Evolutionary conservation across 768 basidiomycete genomes (phyloP).

Genomic region (Boletus rubropictus): DNA sequence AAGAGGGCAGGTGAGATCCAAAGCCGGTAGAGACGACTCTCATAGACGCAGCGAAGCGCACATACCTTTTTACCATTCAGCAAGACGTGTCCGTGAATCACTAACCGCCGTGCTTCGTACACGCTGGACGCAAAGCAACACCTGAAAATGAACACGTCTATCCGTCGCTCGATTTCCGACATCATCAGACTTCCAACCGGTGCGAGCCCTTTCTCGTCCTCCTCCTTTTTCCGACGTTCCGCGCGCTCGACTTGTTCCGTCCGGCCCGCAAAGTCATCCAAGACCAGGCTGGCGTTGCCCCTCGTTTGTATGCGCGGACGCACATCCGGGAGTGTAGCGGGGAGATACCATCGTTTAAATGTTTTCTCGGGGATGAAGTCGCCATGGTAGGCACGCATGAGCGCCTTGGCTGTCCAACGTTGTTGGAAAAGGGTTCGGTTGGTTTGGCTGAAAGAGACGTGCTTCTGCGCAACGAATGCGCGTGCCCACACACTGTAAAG

Average conservation of each 20-base stretch:
- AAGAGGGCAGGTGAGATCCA: not conserved
- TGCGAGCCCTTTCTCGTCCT: constrained; percentile 59
- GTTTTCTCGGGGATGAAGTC: constrained; percentile 89
- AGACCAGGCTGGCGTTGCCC: constrained; percentile 34
- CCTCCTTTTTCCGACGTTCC: constrained; percentile 46
- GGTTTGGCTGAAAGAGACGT: constrained; percentile 53
- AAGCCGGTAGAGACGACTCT: not conserved
- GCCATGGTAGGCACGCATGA: constrained; percentile 91
- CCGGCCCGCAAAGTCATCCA: constrained; percentile 58
- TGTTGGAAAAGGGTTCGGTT: constrained; percentile 77
- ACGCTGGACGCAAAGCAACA: constrained; percentile 84
- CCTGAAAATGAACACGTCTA: constrained; percentile 90
- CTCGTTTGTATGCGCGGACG: constrained; percentile 47
- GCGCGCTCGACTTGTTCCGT: constrained; percentile 36
- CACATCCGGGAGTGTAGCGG: constrained; percentile 78
- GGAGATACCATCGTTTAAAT: constrained; percentile 95
- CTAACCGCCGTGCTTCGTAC: constrained; percentile 81
- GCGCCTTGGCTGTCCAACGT: constrained; percentile 81
- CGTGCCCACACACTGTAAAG: constrained; percentile 86
- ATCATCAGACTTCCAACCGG: constrained; percentile 97
- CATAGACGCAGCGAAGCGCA: constrained; percentile 2
- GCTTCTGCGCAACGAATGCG: constrained; percentile 42
- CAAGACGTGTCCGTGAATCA: constrained; percentile 80
- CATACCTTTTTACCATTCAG: constrained; percentile 87
- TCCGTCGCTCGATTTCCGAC: constrained; percentile 84